Evolutionary conservation across 2,329 filamentous ascomycete genomes (phyloP), one percentile per base, ranked within the genome.

Genomic region (Calonectria leucothoes): DNA sequence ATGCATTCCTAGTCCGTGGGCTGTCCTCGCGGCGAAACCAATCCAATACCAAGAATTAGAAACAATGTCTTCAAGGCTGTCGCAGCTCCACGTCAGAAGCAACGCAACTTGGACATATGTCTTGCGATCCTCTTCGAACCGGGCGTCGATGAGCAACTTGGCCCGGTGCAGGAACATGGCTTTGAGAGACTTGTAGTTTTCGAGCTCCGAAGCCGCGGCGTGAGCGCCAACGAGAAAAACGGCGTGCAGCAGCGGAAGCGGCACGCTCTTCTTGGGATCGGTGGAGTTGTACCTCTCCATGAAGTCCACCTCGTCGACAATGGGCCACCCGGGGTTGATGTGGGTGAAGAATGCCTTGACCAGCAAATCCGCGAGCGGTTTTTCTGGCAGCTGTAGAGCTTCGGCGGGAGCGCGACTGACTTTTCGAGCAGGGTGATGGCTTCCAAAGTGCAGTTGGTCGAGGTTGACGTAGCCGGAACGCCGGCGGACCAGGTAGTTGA

Each of bases 61-160:
- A 6, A 88, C 83, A 8, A 90, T 87, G 78, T 90, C 88, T 74
- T 91, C 89, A 29, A 88, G 87, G 17, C 87, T 86, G 63, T 91
- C 88, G 1, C 88, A 87, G 74, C 90, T 87, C 89, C 89, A 91
- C 2, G 88, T 90, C 66, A 91, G 76, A 1, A 91, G 84, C 27
- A 91, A 81, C 2, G 89, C 88, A 4, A 87, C 87, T 78, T 91
- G 89, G n/a, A 91, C 84, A 64, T 90, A 83, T 37, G 86, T 85
- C 73, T 88, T 86, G 17, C 89, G 85, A 75, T 91, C 88, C 31
- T 88, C 85, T 75, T 91, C 89, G 42, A 89, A 86, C 7, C 89
- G 86, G 33, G 84, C 85, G 76, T 91, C 89, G 51, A 90, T 88
- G 1, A 91, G 81, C 72, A 85, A 84, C 77, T 90, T 91, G 17